phyloP scores from a whole-genome alignment of 2,329 filamentous ascomycete genomes.

The Thermomyces lanuginosus region DNA sequence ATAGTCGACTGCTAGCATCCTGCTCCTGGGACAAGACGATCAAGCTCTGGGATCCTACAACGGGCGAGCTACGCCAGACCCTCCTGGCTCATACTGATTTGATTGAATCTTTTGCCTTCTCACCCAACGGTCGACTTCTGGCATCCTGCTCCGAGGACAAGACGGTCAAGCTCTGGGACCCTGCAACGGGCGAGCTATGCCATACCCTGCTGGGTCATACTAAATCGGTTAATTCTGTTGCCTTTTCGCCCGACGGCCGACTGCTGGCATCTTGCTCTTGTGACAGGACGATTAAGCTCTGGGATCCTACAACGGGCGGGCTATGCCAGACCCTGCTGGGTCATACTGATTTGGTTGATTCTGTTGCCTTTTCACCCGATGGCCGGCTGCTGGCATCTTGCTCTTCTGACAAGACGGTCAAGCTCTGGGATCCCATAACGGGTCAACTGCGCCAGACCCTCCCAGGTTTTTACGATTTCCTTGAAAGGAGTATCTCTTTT shows the following conservation, averaged over 20 bases:
- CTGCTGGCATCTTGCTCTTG: background rate
- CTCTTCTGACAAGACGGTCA: slow-evolving; percentile 6
- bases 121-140: slow-evolving; percentile 8
- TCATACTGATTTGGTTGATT: slow-evolving; percentile 48
- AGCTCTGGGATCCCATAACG: slow-evolving; percentile 7
- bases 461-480: slow-evolving; percentile 5
- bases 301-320: background rate
- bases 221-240: background rate
- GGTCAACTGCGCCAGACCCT: background rate
- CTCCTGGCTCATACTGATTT: slow-evolving; percentile 7
- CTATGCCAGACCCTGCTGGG: slow-evolving; percentile 37
- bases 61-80: slow-evolving; percentile 1
- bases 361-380: slow-evolving; percentile 9
- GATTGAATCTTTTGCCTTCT: slow-evolving; percentile 9
- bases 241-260: background rate
- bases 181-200: slow-evolving; percentile 4
- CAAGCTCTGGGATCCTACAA: slow-evolving; percentile 6
- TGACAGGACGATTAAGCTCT: background rate
- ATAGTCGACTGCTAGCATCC: background rate
- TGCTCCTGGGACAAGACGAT: slow-evolving; percentile 1
- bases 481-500: background rate
- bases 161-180: slow-evolving; percentile 9
- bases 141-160: slow-evolving; percentile 8
- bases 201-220: background rate
- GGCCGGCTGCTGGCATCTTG: slow-evolving; percentile 9